phyloP scores from a whole-genome alignment of 208 protist species.

The Acanthamoeba sp. region DNA sequence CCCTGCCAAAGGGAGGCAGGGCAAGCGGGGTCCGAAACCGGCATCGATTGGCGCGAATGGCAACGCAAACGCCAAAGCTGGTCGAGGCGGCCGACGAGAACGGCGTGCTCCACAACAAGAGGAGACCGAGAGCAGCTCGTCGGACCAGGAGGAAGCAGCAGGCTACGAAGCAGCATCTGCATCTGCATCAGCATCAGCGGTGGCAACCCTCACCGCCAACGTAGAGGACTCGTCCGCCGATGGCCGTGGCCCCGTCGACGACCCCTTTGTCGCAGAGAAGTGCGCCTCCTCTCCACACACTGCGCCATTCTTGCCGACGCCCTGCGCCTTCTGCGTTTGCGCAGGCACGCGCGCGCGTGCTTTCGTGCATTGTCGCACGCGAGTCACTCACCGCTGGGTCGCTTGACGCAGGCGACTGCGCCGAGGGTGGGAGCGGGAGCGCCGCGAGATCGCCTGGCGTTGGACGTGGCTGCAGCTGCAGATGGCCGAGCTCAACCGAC shows the following conservation, averaged over 20 bases:
- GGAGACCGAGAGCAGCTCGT: slow-evolving; percentile 26
- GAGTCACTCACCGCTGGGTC: too few species aligned
- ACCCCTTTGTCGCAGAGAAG: neutral
- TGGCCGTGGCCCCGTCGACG: neutral
- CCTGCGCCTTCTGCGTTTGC: too few species aligned
- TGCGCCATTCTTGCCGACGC: neutral
- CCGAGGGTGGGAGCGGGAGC: neutral
- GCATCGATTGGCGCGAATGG: neutral
- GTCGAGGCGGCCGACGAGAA: neutral
- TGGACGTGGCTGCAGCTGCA: slow-evolving; percentile 56
- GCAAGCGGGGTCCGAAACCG: neutral
- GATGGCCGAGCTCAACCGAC: slow-evolving; percentile 10
- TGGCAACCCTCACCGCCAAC: too few species aligned
- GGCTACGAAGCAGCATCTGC: neutral
- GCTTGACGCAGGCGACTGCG: slow-evolving; percentile 10
- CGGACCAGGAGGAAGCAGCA: neutral
- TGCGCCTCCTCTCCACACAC: neutral
- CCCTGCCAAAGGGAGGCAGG: neutral
- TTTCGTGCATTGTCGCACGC: too few species aligned
- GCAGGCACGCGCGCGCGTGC: too few species aligned
- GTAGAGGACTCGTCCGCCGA: neutral
- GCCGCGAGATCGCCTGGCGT: slow-evolving; percentile 6
- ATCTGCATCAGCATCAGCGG: too few species aligned
- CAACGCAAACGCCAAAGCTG: neutral
- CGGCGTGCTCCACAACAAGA: neutral